Base-by-base conservation (phyloP, 2,329 filamentous ascomycete species). In the Remersonia thermophila region DNA sequence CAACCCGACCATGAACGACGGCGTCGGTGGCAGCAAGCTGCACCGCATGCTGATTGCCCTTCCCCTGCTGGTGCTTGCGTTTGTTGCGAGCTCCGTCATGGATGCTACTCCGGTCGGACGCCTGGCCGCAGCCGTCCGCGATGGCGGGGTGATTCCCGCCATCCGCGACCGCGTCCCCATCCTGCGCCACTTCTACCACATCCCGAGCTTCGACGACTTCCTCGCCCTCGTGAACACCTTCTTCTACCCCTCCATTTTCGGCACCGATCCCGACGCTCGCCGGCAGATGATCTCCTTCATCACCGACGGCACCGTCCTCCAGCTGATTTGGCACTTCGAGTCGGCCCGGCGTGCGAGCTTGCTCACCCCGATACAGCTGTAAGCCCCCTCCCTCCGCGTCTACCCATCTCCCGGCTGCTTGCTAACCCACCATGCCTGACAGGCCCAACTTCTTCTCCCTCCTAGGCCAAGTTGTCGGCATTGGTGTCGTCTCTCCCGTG, bases 311-410 rank as follows among this genome's bases (percentile, higher is more conserved):
- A 27, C 30, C 27, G 30, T 41, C 6, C 14, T 46, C 16, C 8
- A 44, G 12, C 35, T 33, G 1, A 43, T 46, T 17, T 48, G 43
- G 44, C 32, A 37, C 3, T 35, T 46, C 14, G 46, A 48, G 28
- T 39, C 40, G 1, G 28, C 23, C 25, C 40, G 46, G 10, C 37
- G 43, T 10, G 41, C 41, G 2, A 46, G 44, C 32, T 25, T 26
- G n/a, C 27, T 46, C 11, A 46, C 43, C 1, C 35, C 32, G 3
- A 5, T 42, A n/a, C 36, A 43, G 8, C 30, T 33, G 44, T 46
- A 32, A 2, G 39, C 32, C 15, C 9, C 11, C 11, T 12, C n/a
- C 13, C 2, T n/a, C 14, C 10, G 12, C 23, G 18, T 27, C 33
- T 15, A 10, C 17, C 20, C 30, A 12, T 18, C 17, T 27, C 15